Conservation (phyloP, 2,329 filamentous ascomycete genomes). For the Lizonia empirigonia region DNA sequence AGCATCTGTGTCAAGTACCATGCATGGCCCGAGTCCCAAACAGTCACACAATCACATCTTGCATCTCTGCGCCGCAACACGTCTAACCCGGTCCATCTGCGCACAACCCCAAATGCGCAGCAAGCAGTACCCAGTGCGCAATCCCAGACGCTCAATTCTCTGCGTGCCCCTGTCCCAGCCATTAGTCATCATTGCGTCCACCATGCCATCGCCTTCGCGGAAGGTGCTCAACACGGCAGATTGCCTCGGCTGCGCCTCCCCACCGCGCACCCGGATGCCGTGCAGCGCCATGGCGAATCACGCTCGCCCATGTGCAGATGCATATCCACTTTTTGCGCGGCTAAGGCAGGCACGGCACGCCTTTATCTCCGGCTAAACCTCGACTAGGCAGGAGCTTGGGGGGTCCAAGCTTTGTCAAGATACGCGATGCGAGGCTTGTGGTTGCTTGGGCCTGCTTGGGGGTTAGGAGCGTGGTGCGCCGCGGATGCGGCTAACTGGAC, state of each 20-base stretch:
- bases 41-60: too few species aligned
- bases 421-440: slow-evolving; percentile 9
- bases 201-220: slow-evolving; percentile 9
- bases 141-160: too few species aligned
- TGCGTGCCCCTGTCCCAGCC: too few species aligned
- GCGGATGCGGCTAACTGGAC: slow-evolving; percentile 8
- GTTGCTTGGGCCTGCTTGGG: slow-evolving; percentile 6
- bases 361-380: slow-evolving; percentile 9
- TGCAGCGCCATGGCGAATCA: slow-evolving; percentile 4
- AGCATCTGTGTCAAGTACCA: too few species aligned
- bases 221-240: slow-evolving; percentile 14
- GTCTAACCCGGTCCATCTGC: too few species aligned
- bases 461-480: slow-evolving; percentile 10
- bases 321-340: slow-evolving; percentile 2
- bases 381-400: slow-evolving; percentile 13
- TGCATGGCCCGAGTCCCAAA: too few species aligned
- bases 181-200: slow-evolving; percentile 4
- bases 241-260: slow-evolving; percentile 9
- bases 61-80: too few species aligned
- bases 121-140: too few species aligned
- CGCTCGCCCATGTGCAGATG: background rate
- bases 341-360: slow-evolving; percentile 6
- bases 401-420: slow-evolving; percentile 14
- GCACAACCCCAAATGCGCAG: too few species aligned
- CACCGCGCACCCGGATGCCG: background rate